Percentiles rank a stretch among this genome's conserved stretches.
These are phyloP conservation scores for Scheffersomyces illinoinensis DNA, from an alignment of 1,139 yeast genomes.

Conservation along the genomic window DNA sequence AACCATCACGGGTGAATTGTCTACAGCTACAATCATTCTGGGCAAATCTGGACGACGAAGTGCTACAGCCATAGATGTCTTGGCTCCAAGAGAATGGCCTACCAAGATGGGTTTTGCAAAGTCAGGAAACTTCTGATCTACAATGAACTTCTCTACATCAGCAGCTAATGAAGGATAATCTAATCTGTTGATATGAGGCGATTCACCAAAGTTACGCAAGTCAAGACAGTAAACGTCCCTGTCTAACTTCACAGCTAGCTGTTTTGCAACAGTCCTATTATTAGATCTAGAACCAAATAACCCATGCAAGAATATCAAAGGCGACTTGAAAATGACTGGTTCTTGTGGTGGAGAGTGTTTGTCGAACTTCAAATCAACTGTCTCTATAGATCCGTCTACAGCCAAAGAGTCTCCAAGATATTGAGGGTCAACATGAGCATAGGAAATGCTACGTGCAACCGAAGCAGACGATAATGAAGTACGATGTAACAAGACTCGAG, in stretches of 20 bases:
- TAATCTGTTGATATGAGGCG: slow-evolving; percentile 71
- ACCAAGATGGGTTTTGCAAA: slow-evolving; percentile 59
- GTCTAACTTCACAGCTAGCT: slow-evolving; percentile 39
- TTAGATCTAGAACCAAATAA: slow-evolving; percentile 82
- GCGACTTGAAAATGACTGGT: slow-evolving; percentile 29
- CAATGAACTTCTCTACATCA: slow-evolving; percentile 75
- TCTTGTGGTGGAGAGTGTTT: slow-evolving; percentile 24
- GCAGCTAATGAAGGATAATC: slow-evolving; percentile 83
- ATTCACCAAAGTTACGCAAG: slow-evolving; percentile 87
- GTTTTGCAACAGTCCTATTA: slow-evolving; percentile 71
- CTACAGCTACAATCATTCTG: slow-evolving; percentile 72
- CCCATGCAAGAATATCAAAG: slow-evolving; percentile 83
- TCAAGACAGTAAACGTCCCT: slow-evolving; percentile 70
- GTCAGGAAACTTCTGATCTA: slow-evolving; percentile 36
- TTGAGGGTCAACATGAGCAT: slow-evolving; percentile 1
- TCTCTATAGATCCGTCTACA: slow-evolving; percentile 20
- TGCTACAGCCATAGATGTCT: slow-evolving; percentile 86
- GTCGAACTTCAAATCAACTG: slow-evolving; percentile 34
- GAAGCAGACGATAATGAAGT: not conserved
- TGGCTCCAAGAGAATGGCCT: slow-evolving; percentile 98
- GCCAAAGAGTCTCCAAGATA: slow-evolving; percentile 29
- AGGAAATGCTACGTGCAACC: not conserved
- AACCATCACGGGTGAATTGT: slow-evolving; percentile 82
- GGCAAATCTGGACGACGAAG: slow-evolving; percentile 68
- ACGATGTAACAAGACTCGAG: not conserved